Evolutionary conservation across 2,329 filamentous ascomycete species (phyloP), one percentile per base, ranked within the genome.

Genomic region (Diaporthe citri): DNA sequence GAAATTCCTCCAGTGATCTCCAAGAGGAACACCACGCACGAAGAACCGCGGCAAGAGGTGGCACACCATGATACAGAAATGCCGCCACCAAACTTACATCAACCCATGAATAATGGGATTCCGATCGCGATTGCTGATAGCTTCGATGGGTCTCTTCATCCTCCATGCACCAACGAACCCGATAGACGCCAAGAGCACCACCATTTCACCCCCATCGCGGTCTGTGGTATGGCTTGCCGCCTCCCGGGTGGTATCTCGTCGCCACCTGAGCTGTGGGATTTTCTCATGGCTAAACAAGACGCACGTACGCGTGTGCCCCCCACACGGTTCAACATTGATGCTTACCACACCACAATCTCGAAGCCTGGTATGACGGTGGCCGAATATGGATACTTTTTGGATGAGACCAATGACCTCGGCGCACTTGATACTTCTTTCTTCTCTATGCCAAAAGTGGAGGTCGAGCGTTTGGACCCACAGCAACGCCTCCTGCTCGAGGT

Each of bases 191-290:
- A 43, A 4, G 41, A 43, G 41, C 5, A 43, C 41, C 41, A 12
- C 15, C 41, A 17, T 12, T 48, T 48, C 22, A 3, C 6, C 1
- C 76, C n/a, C 13, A 66, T 73, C 25, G 71, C 71, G 15, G 52
- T 73, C 15, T 73, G 71, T 17, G 71, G 71, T 4, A 51, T 73
- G 22, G 56, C 56, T 3, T 25, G 64, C 3, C 71, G 71, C 13
- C 78, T 82, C 1, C 80, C 81, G 7, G 81, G 80, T 1, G 78
- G 78, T 5, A 73, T 81, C 20, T 66, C 46, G 8, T 76, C 52
- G 12, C 67, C 78, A 13, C 39, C 78, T 12, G 75, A 78, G 17
- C 78, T 79, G 62, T 82, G 81, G 81, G 78, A 81, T 28, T 73
- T 82, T 20, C 67, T 82, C 1, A 52, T 77, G 10, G 73, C 77